These are phyloP conservation scores for Geosmithia putterillii DNA, from an alignment of 2,329 filamentous ascomycete species.

Conservation along the genomic window DNA sequence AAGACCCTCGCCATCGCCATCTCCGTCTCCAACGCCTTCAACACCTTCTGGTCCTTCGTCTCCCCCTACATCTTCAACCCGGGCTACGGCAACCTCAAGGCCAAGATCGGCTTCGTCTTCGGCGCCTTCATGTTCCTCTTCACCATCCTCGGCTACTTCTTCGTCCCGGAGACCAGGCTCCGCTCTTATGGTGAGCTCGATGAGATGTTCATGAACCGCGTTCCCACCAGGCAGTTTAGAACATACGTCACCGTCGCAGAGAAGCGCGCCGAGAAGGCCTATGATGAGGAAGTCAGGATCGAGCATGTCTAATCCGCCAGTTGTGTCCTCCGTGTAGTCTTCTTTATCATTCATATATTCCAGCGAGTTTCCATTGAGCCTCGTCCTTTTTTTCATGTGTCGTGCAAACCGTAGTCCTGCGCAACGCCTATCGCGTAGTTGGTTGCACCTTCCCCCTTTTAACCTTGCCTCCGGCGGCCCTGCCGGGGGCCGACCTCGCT, in stretches of 20 bases:
- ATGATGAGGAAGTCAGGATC: slow-evolving; percentile 6
- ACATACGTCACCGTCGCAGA: slow-evolving; percentile 11
- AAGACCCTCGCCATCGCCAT: slow-evolving; percentile 4
- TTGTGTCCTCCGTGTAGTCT: too few species aligned
- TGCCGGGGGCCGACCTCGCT: too few species aligned
- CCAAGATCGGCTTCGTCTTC: slow-evolving; percentile 7
- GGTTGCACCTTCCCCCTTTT: too few species aligned
- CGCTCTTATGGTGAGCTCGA: slow-evolving; percentile 15
- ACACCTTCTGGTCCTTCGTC: slow-evolving; percentile 5
- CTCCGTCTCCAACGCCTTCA: slow-evolving; percentile 6
- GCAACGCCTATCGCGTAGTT: too few species aligned
- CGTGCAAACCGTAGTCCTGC: too few species aligned
- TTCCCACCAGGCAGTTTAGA: slow-evolving; percentile 10
- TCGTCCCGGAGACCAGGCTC: slow-evolving; percentile 5
- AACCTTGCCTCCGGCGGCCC: too few species aligned
- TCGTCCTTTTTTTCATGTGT: too few species aligned
- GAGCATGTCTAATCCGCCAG: too few species aligned
- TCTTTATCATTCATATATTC: too few species aligned
- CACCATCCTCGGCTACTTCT: slow-evolving; percentile 4
- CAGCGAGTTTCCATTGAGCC: too few species aligned
- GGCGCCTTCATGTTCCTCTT: slow-evolving; percentile 6
- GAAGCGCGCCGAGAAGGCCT: slow-evolving; percentile 11
- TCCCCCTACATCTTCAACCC: slow-evolving; percentile 7
- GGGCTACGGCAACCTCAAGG: slow-evolving; percentile 5
- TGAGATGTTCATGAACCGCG: slow-evolving; percentile 12